These are phyloP conservation scores for Rutstroemia sp. DNA, from an alignment of 2,329 filamentous ascomycete species.

Conservation along the genomic window DNA sequence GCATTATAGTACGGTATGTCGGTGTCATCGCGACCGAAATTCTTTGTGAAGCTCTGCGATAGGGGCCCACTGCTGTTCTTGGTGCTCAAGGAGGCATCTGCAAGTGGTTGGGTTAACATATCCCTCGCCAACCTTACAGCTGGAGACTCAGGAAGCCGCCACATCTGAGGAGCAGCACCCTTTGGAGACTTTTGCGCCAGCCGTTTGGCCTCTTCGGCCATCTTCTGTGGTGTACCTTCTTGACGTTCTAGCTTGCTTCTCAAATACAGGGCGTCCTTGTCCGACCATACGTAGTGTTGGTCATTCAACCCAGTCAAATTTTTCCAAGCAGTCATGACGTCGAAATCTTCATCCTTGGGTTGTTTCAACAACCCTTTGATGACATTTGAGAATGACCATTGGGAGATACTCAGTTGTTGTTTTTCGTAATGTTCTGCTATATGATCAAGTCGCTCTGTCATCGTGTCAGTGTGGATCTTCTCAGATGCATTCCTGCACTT, in stretches of 20 bases:
- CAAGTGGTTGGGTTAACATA: neutral
- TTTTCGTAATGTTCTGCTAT: conserved; percentile 23
- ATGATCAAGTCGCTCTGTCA: conserved; percentile 16
- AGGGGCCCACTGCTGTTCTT: too few relatives aligned
- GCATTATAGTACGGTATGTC: too few relatives aligned
- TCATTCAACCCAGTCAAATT: conserved; percentile 10
- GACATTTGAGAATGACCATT: conserved; percentile 17
- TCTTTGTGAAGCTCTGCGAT: too few relatives aligned
- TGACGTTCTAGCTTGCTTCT: conserved; percentile 18
- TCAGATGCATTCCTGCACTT: neutral
- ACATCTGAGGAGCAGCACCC: neutral
- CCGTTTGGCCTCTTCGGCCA: conserved; percentile 3
- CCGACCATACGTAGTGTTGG: conserved; percentile 11
- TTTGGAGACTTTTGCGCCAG: conserved; percentile 7
- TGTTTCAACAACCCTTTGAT: conserved; percentile 22
- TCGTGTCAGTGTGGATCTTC: neutral
- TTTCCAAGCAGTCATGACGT: conserved; percentile 16
- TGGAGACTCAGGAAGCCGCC: neutral
- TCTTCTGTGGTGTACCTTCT: conserved; percentile 10
- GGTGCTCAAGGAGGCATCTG: neutral
- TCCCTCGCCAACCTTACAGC: neutral
- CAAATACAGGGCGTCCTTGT: conserved; percentile 11
- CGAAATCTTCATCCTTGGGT: conserved; percentile 11
- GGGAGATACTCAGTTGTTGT: conserved; percentile 6
- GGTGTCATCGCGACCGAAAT: too few relatives aligned